phyloP scores from a whole-genome alignment of 805 yeast species.

The Komagataella populi region DNA sequence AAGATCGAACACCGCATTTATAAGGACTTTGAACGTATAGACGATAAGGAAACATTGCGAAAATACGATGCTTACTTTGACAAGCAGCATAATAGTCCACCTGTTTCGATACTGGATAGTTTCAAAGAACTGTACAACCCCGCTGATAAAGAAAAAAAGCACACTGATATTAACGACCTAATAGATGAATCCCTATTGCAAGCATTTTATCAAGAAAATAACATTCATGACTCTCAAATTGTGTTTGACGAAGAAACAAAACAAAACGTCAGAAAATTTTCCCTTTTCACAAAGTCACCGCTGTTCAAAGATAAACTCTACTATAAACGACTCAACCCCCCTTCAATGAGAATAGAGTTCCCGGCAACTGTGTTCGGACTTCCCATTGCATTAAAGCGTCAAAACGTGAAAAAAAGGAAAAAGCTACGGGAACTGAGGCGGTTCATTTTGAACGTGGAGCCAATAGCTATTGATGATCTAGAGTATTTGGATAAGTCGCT shows the following conservation, averaged over 20 bases:
- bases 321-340: not conserved
- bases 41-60: not conserved
- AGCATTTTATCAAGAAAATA: not conserved
- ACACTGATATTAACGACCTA: not conserved
- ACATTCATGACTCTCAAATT: not conserved
- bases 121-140: not conserved
- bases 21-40: not conserved
- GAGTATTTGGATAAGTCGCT: slow-evolving; percentile 5
- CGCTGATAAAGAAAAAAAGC: not conserved
- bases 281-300: not conserved
- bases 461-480: slow-evolving; percentile 8
- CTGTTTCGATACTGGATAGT: not conserved
- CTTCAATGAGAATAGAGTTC: slow-evolving; percentile 2
- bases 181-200: not conserved
- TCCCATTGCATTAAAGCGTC: slow-evolving; percentile 9
- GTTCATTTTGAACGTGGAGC: slow-evolving; percentile 6
- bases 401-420: slow-evolving; percentile 7
- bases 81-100: not conserved
- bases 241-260: not conserved
- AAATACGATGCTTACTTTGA: not conserved
- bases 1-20: not conserved
- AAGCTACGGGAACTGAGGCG: slow-evolving; percentile 6
- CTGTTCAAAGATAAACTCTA: not conserved
- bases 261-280: not conserved
- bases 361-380: slow-evolving; percentile 11